A percentile compares a stretch with the other conserved stretches of the same genome.
phyloP scores from a whole-genome alignment of 1,139 yeast genomes.

The Blastobotrys raffinosifermentans region DNA sequence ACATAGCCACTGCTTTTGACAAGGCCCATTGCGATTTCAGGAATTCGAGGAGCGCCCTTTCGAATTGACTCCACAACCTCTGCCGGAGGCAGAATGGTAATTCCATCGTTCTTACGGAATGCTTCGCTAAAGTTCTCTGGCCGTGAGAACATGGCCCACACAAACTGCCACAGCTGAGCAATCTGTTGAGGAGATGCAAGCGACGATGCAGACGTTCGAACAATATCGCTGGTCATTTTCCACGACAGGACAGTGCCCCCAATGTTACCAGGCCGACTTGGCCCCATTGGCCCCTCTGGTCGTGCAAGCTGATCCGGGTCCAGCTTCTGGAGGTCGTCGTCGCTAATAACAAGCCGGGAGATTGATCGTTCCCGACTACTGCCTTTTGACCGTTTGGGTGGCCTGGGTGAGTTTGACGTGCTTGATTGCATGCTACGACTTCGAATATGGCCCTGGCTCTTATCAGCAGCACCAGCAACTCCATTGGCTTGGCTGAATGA shows the following conservation, averaged over 20 bases:
- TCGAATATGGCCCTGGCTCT: neutral
- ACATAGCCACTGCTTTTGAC: conserved; percentile 3
- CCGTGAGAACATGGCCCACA: conserved; percentile 24
- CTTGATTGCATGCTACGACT: conserved; percentile 1
- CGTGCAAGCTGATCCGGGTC: neutral
- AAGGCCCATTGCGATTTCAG: conserved; percentile 10
- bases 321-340: conserved; percentile 15
- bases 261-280: conserved; percentile 21
- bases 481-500: too few species aligned
- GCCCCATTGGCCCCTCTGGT: conserved; percentile 13
- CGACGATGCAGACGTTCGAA: conserved; percentile 15
- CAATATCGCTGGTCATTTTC: conserved; percentile 26
- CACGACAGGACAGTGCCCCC: conserved; percentile 27
- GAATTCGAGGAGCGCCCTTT: conserved; percentile 6
- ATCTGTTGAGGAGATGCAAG: conserved; percentile 13
- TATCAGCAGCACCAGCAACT: too few species aligned
- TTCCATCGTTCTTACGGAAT: conserved; percentile 1
- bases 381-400: conserved; percentile 4
- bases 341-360: conserved; percentile 16
- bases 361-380: conserved; percentile 1
- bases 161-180: conserved; percentile 16
- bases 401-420: conserved; percentile 5
- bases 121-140: conserved; percentile 20
- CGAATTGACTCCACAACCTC: conserved; percentile 20
- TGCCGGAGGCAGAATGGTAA: conserved; percentile 22